Percentiles rank a stretch among this genome's conserved stretches.
phyloP scores from a whole-genome alignment of 352 stramenopile genomes.

The Phytophthora pisi region DNA sequence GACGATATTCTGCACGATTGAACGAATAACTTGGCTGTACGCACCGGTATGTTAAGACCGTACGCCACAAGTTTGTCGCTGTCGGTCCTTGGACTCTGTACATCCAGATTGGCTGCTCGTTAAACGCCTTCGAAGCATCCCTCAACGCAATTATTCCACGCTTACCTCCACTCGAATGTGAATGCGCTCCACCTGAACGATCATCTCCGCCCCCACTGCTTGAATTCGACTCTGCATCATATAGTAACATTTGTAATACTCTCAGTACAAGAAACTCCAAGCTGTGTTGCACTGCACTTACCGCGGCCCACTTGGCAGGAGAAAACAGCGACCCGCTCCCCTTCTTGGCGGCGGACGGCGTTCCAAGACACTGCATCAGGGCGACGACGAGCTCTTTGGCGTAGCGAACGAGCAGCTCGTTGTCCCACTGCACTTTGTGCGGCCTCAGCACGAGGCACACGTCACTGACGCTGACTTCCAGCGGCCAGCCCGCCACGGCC shows the following conservation, averaged over 20 bases:
- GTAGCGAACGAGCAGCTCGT: slow-evolving; percentile 75
- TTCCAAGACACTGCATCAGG: slow-evolving; percentile 57
- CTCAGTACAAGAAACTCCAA: too few relatives aligned
- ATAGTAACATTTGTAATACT: background rate
- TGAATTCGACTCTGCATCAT: slow-evolving; percentile 49
- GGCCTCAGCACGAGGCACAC: slow-evolving; percentile 67
- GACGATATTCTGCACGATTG: background rate
- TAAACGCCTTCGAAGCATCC: background rate
- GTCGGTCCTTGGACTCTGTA: slow-evolving; percentile 50
- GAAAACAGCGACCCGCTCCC: slow-evolving; percentile 45
- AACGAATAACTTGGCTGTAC: background rate
- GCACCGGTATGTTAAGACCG: slow-evolving; percentile 62
- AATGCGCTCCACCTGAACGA: slow-evolving; percentile 63
- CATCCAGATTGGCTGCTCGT: background rate
- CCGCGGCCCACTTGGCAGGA: slow-evolving; percentile 66
- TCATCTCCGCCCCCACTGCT: slow-evolving; percentile 58
- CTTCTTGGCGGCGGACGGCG: slow-evolving; percentile 35
- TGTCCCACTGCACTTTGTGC: slow-evolving; percentile 65
- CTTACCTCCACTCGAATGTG: slow-evolving; percentile 74
- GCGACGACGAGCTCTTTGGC: slow-evolving; percentile 67
- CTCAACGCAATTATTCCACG: background rate
- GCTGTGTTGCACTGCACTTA: slow-evolving; percentile 12
- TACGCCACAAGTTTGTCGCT: slow-evolving; percentile 53
- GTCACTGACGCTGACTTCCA: slow-evolving; percentile 59
- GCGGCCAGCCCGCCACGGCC: slow-evolving; percentile 58